These are phyloP conservation scores for Rubia occidens DNA, from an alignment of 305 asterid genomes.

Conservation along the genomic window DNA sequence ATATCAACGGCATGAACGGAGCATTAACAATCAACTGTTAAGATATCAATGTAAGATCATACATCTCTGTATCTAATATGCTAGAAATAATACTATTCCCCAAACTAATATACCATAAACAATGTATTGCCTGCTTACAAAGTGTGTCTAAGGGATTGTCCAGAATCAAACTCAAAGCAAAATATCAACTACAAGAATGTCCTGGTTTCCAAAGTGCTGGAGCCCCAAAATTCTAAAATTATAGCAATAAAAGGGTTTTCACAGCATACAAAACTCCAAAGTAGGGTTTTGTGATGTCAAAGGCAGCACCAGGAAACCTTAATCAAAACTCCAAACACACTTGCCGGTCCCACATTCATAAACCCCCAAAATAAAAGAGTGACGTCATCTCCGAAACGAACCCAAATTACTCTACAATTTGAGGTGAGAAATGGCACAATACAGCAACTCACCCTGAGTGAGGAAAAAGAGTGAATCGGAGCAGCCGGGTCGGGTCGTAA, in stretches of 20 bases:
- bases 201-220: neutral
- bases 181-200: neutral
- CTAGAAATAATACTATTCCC: neutral
- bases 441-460: neutral
- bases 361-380: neutral
- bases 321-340: neutral
- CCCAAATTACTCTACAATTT: neutral
- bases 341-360: no score
- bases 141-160: neutral
- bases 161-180: neutral
- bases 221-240: neutral
- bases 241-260: neutral
- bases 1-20: neutral
- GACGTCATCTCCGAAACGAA: neutral
- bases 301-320: neutral
- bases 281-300: no score
- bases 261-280: no score
- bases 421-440: neutral
- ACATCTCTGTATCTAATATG: neutral
- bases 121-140: neutral
- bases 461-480: neutral
- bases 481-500: neutral
- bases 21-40: neutral
- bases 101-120: neutral
- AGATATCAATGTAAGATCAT: neutral